Evolutionary conservation across 2,329 filamentous ascomycete genomes (phyloP).

Genomic region (Orbilia javanica): DNA sequence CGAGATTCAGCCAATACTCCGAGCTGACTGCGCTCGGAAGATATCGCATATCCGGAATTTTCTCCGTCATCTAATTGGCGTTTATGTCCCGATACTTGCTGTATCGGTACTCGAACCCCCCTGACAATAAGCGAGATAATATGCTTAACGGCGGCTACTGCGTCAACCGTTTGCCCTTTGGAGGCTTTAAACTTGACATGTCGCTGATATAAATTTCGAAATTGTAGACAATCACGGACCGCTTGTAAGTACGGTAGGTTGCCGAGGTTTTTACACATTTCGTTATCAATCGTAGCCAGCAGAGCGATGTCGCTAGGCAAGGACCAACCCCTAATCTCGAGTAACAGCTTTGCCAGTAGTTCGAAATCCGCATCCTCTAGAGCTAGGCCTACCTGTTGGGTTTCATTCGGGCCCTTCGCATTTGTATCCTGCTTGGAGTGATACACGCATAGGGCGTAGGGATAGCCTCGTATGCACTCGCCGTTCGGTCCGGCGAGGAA

Average conservation of each 20-base stretch:
- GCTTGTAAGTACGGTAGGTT: constrained; percentile 14
- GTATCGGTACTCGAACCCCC: not conserved
- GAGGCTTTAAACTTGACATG: not conserved
- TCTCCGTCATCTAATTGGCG: constrained; percentile 3
- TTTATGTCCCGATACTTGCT: not conserved
- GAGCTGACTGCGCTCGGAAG: not conserved
- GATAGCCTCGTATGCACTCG: not conserved
- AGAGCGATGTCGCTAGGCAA: constrained; percentile 3
- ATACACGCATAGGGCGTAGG: constrained; percentile 7
- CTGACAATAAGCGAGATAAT: constrained; percentile 10
- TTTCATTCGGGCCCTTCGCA: not conserved
- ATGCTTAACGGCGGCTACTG: not conserved
- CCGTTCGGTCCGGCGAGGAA: constrained; percentile 2
- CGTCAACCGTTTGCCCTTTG: constrained; percentile 1
- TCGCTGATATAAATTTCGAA: constrained; percentile 10
- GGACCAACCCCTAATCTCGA: constrained; percentile 17
- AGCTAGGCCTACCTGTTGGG: not conserved
- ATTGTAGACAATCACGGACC: constrained; percentile 14
- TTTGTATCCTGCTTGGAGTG: not conserved
- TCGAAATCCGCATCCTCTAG: constrained; percentile 12
- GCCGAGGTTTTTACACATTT: constrained; percentile 12
- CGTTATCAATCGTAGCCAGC: not conserved
- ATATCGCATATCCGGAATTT: not conserved
- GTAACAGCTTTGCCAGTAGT: constrained; percentile 15
- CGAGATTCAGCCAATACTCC: not conserved